These are phyloP conservation scores for Pseudocercospora ulei DNA, from an alignment of 2,329 filamentous ascomycete genomes.

Conservation along the genomic window DNA sequence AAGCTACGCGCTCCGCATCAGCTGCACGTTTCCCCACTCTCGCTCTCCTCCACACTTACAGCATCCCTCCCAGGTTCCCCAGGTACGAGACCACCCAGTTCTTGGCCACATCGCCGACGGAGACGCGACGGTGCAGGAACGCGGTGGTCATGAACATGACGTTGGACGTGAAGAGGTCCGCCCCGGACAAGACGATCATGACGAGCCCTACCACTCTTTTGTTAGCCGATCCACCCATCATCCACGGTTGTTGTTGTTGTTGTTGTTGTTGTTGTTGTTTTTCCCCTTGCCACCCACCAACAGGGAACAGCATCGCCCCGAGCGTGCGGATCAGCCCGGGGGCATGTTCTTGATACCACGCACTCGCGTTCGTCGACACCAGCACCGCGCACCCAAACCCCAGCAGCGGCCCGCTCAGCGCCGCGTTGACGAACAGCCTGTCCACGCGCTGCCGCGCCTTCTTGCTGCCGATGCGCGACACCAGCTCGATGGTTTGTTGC, in stretches of 20 bases:
- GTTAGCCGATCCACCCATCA: too few species aligned
- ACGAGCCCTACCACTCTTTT: constrained; percentile 24
- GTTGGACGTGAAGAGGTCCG: constrained; percentile 31
- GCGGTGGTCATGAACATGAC: constrained; percentile 26
- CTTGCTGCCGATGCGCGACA: constrained; percentile 43
- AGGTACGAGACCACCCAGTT: constrained; percentile 20
- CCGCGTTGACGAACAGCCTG: constrained; percentile 45
- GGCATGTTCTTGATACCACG: constrained; percentile 31
- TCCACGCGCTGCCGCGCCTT: constrained; percentile 47
- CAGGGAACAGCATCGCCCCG: constrained; percentile 30
- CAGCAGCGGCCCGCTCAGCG: constrained; percentile 46
- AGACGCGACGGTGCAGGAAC: constrained; percentile 21
- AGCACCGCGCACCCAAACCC: constrained; percentile 44
- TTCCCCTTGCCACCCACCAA: too few species aligned
- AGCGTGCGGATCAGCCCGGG: constrained; percentile 31
- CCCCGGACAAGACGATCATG: constrained; percentile 30
- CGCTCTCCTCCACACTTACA: constrained; percentile 18
- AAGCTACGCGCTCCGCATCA: constrained; percentile 16
- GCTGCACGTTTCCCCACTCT: neutral
- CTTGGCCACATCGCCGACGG: constrained; percentile 18
- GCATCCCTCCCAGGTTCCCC: constrained; percentile 33
- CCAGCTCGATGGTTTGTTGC: constrained; percentile 43
- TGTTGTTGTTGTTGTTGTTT: too few species aligned
- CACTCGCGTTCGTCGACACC: constrained; percentile 29
- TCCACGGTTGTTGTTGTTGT: too few species aligned